phyloP scores from a whole-genome alignment of 2,329 filamentous ascomycete species.

The Colletotrichum phormii region DNA sequence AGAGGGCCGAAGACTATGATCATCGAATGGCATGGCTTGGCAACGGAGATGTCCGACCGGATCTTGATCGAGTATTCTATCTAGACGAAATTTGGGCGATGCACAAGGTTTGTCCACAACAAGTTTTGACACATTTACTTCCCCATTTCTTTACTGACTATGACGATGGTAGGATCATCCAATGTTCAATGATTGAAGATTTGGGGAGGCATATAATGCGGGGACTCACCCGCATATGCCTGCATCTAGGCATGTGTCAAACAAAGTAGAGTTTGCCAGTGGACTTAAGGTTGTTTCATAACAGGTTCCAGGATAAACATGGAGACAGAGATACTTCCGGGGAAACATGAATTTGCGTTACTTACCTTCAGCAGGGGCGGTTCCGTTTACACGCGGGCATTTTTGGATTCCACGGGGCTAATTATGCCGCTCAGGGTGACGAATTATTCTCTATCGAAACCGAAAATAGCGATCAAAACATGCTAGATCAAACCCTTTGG shows the following conservation, averaged over 20 bases:
- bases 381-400: not conserved
- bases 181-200: not conserved
- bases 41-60: not conserved
- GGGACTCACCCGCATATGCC: not conserved
- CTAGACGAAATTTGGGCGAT: not conserved
- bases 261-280: not conserved
- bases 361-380: not conserved
- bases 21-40: conserved; percentile 1
- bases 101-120: not conserved
- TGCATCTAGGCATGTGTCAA: not conserved
- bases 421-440: not conserved
- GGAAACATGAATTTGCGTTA: not conserved
- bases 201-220: not conserved
- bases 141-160: not conserved
- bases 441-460: too few relatives aligned
- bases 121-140: too few relatives aligned
- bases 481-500: not conserved
- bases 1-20: not conserved
- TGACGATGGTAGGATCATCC: not conserved
- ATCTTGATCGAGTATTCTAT: conserved; percentile 4
- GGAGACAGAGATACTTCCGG: not conserved
- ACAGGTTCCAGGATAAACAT: not conserved
- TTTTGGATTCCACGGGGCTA: not conserved
- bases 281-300: conserved; percentile 7
- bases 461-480: not conserved